Conservation (phyloP, 805 yeast genomes). For the Gaillardinia entomophila region DNA sequence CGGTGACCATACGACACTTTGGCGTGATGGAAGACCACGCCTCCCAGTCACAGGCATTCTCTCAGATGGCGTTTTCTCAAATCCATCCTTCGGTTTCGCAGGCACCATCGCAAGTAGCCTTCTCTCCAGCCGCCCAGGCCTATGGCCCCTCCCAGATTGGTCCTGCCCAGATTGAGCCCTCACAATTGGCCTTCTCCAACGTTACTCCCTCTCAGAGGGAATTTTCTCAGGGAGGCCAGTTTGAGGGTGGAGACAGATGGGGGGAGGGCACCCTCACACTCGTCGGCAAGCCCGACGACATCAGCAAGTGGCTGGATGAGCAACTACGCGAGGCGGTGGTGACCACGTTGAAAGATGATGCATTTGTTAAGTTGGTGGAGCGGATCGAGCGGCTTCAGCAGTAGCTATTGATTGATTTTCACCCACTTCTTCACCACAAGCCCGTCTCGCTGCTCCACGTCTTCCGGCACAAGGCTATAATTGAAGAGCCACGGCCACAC, state of each 20-base stretch:
- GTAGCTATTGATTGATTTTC: constrained; percentile 16
- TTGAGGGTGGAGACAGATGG: constrained; percentile 1
- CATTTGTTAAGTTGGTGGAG: constrained; percentile 10
- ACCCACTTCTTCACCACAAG: constrained; percentile 53
- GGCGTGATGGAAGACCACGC: not conserved
- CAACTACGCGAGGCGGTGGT: constrained; percentile 4
- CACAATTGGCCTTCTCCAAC: not conserved
- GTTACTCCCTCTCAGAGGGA: not conserved
- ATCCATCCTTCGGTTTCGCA: not conserved
- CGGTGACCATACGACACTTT: too few relatives aligned
- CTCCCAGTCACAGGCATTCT: not conserved
- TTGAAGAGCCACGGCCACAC: constrained; percentile 40
- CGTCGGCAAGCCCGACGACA: constrained; percentile 1
- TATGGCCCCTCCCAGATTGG: not conserved
- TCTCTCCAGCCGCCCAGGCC: not conserved
- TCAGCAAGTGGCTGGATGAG: not conserved
- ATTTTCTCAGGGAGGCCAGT: not conserved
- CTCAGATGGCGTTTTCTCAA: not conserved
- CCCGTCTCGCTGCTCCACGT: constrained; percentile 48
- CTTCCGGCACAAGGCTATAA: constrained; percentile 41
- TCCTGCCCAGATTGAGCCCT: not conserved
- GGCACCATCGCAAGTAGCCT: not conserved
- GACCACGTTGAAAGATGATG: constrained; percentile 7
- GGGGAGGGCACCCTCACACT: constrained; percentile 1
- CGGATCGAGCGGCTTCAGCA: constrained; percentile 9